phyloP scores from a whole-genome alignment of 2,329 filamentous ascomycete species.

The Ceratocystis albifundus region DNA sequence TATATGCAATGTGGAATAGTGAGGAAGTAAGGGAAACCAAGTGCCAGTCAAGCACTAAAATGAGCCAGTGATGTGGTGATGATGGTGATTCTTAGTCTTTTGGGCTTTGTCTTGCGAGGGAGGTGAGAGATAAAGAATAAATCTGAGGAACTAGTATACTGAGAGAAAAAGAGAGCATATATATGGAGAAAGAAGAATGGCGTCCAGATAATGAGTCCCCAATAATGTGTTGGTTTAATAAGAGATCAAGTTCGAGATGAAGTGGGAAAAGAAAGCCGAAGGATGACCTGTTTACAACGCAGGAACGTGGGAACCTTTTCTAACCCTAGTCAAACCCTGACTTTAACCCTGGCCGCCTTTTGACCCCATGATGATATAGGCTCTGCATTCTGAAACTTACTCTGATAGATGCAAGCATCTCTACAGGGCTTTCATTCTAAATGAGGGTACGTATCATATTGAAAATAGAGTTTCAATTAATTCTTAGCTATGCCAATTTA shows the following conservation, averaged over 20 bases:
- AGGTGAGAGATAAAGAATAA: constrained; percentile 2
- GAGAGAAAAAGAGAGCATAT: not conserved
- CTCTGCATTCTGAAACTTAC: constrained; percentile 4
- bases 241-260: not conserved
- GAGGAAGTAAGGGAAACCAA: not conserved
- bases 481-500: not conserved
- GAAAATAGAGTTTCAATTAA: not conserved
- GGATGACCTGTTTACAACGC: constrained; percentile 1
- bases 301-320: not conserved
- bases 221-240: not conserved
- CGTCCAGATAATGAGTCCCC: not conserved
- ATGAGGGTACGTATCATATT: not conserved
- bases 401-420: not conserved
- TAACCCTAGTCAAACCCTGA: not conserved
- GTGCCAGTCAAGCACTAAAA: not conserved
- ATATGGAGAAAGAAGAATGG: not conserved
- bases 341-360: not conserved
- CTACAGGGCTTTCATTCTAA: not conserved
- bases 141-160: constrained; percentile 7
- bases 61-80: not conserved
- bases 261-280: constrained; percentile 3
- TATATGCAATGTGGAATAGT: constrained; percentile 1
- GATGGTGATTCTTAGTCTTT: not conserved
- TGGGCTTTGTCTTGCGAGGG: not conserved
- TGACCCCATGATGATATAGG: not conserved